Base-by-base conservation (phyloP, 2,329 filamentous ascomycete genomes). In the Dactylellina cionopaga region DNA sequence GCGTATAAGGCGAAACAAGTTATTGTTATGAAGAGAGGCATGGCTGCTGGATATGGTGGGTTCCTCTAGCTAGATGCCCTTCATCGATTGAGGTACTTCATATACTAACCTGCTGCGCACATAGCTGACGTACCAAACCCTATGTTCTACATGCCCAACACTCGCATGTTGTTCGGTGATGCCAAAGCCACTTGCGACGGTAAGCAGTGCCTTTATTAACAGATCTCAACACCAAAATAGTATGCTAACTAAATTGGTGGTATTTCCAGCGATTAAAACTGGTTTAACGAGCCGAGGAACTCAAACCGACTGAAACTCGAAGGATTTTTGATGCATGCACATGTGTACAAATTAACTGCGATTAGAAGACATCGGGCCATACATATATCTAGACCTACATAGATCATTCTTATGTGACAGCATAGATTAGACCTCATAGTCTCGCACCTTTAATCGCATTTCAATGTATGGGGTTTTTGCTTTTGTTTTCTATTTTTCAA, bases 1-100 rank as follows among this genome's bases (percentile, higher is more conserved):
- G 92, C 91, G 4, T 96, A 92, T 91, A 96, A 96, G 87, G 92
- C 90, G 78, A 96, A 96, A 83, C 89, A 94, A 78, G 91, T 95
- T 1, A 87, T 96, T 58, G 90, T 96, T 9, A 96, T 96, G 92
- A 96, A 96, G 85, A 84, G 92, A 69, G 89, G 92, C 54, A 89
- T 96, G 89, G 89, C 90, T 3, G 93, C 90, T 79, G 92, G 92
- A 74, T 96, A 96, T 80, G 91, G 89, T 90, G 77, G 81, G 87
- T 43, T 19, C 3, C 15, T 17, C 9, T 41, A 9, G 2, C 17
- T 22, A n/a, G 13, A 5, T 27, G 11, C 25, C 10, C 33, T 41
- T 29, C 29, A 33, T 22, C 25, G 1, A 15, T 15, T 3, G 29
- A 29, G 7, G 11, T 17, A 9, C 17, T 35, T 39, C 60, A 46